Evolutionary conservation across 2,329 filamentous ascomycete genomes (phyloP), one percentile per base, ranked within the genome.

Genomic region (Phaeosphaeriaceae sp.): DNA sequence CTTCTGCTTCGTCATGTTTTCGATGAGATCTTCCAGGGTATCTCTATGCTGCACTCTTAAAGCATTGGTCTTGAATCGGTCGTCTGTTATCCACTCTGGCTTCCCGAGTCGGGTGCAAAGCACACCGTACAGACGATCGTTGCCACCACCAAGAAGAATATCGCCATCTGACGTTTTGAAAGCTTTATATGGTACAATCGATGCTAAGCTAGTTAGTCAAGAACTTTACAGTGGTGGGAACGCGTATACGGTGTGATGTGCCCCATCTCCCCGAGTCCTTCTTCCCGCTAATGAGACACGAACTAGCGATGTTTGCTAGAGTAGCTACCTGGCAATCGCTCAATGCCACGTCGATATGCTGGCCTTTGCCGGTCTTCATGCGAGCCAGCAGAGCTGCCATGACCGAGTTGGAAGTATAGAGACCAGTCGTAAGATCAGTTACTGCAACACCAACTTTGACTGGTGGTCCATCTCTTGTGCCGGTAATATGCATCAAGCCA

Each of bases 371-470:
- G 0, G 90, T 93, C 68, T 84, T 89, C 3, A 81, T 87, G 10
- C 94, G 85, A 0, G 86, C 86, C n/a, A 98, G 81, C 19, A 99
- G 83, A 1, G 94, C 93, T 0, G 95, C 95, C 90, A 98, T 94
- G 72, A 99, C 92, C 57, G 92, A 90, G 78, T 98, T 98, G 68
- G 91, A 93, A 1, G 94, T 95, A 79, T 99, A 99, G 4, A 99
- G 80, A 0, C 95, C 95, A 0, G 95, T 98, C 0, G 95, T 98
- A 51, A 99, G 80, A 78, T 99, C 95, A 0, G 95, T 98, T 3
- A 99, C 95, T 1, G 95, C 95, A 2, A 99, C 95, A 19, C 95
- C 95, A 2, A 99, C 95, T 80, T 99, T 99, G 41, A 97, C 95
- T 0, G 95, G 95, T 1, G 93, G 90, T 0, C 94, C 93, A 69